Evolutionary conservation across 306 rosid genomes (phyloP).

Genomic region (Fragaria ananassa): DNA sequence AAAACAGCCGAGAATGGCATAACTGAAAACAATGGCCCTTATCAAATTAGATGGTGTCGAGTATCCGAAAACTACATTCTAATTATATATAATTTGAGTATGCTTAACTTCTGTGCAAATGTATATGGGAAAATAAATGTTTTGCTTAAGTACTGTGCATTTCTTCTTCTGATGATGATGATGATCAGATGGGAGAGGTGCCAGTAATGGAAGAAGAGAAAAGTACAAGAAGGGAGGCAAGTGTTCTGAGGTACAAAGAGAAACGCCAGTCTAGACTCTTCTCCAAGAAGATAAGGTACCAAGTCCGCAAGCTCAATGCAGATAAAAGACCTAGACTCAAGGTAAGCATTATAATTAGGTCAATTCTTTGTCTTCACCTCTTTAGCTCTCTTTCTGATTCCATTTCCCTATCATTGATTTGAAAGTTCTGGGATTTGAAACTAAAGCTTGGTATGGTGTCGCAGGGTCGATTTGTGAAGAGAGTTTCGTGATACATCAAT

Average conservation of each 20-base stretch:
- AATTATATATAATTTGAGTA: not conserved
- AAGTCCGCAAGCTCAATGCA: conserved; percentile 81
- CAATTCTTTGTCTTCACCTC: not conserved
- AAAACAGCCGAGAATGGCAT: not conserved
- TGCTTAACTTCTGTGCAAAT: not conserved
- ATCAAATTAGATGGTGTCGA: not conserved
- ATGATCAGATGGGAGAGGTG: conserved; percentile 70
- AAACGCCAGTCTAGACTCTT: conserved; percentile 73
- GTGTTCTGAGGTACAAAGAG: conserved; percentile 79
- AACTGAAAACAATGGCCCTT: not conserved
- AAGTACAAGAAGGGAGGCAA: conserved; percentile 63
- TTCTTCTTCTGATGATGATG: not conserved
- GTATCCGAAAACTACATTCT: not conserved
- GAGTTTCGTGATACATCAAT: conserved; percentile 36
- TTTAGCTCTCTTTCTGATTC: not conserved
- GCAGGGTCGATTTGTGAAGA: conserved; percentile 91
- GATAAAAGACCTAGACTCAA: conserved; percentile 87
- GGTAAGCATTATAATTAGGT: conserved; percentile 29
- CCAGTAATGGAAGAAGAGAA: conserved; percentile 67
- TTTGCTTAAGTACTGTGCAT: not conserved
- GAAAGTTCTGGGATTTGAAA: not conserved
- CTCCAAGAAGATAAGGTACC: conserved; percentile 92
- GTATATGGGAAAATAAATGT: not conserved
- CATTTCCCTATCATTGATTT: conserved; percentile 17
- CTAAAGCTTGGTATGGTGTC: not conserved